Percentiles rank a stretch among this genome's conserved stretches.
phyloP scores from a whole-genome alignment of 179 eudicot genomes.

The Silene noctiflora region DNA sequence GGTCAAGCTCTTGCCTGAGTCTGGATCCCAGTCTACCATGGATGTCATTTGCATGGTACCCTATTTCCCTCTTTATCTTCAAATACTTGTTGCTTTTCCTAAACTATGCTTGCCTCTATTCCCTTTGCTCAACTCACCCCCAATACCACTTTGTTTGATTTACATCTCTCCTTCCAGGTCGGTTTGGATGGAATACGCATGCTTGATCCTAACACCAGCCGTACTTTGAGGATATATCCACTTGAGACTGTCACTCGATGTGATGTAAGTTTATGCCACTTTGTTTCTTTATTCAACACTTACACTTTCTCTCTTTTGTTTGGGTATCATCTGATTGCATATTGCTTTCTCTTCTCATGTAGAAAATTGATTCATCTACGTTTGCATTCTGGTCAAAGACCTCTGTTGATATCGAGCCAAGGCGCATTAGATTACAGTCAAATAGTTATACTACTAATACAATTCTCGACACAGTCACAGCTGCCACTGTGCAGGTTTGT shows the following conservation, averaged over 20 bases:
- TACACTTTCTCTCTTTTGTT: background rate
- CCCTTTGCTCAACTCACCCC: no score
- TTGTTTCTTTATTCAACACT: background rate
- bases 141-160: background rate
- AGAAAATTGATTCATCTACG: conserved; percentile 67
- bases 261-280: conserved; percentile 44
- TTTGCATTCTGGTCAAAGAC: conserved; percentile 91
- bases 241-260: conserved; percentile 72
- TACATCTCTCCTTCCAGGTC: conserved; percentile 39
- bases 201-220: conserved; percentile 72
- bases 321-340: background rate
- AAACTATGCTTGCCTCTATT: no score
- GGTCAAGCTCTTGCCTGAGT: conserved; percentile 83
- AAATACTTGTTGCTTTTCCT: no score
- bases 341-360: conserved; percentile 11
- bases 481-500: conserved; percentile 82
- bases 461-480: conserved; percentile 76
- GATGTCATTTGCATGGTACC: conserved; percentile 90
- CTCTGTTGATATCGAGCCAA: conserved; percentile 75
- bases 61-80: no score
- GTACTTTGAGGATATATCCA: conserved; percentile 78
- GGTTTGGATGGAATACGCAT: conserved; percentile 90
- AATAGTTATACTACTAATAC: conserved; percentile 81
- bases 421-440: conserved; percentile 81
- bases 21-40: conserved; percentile 68